Evolutionary conservation across 2,329 filamentous ascomycete species (phyloP), one percentile per base, ranked within the genome.

Genomic region (Fusarium nematophilum): DNA sequence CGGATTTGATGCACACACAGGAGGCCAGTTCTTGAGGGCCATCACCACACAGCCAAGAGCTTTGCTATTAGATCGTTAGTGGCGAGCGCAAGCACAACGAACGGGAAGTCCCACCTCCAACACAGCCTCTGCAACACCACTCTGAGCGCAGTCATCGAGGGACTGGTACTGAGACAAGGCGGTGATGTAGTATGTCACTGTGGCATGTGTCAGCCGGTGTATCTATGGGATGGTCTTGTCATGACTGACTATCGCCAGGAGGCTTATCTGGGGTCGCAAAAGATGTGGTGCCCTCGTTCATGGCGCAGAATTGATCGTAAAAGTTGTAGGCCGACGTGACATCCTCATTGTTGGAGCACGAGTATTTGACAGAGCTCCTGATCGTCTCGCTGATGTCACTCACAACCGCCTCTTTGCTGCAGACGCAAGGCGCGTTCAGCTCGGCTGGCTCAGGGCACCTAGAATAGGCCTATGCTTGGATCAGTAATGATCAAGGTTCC

Each of bases 131-230:
- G 78, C 77, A 14, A 86, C 57, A 1, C 74, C 82, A 0, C 63
- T 71, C 49, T 78, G 73, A 1, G 81, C 82, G 48, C 83, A 85
- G 0, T 70, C 64, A 0, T 75, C 75, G 0, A 86, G 72, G 0
- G 76, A 73, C 34, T 72, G 76, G 56, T 73, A 86, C 52, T 80
- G 71, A 1, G 79, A 73, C 23, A 86, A 68, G 10, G 78, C 83
- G 2, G 82, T 83, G 52, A 86, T 80, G 53, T 83, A 81, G 64
- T 85, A 86, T 1, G 81, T 77, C 78, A 86, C 79, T 81, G 6
- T 10, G 14, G 21, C 13, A 6, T 5, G 53, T 64, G 53, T 64
- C 33, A 63, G 53, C 5, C 30, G 0, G 9, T 5, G 4, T 6
- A 18, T n/a, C 11, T 6, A 2, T 21, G 6, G 11, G 8, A 14